phyloP scores from a whole-genome alignment of 2,329 filamentous ascomycete species.

The Colletotrichum falcatum region DNA sequence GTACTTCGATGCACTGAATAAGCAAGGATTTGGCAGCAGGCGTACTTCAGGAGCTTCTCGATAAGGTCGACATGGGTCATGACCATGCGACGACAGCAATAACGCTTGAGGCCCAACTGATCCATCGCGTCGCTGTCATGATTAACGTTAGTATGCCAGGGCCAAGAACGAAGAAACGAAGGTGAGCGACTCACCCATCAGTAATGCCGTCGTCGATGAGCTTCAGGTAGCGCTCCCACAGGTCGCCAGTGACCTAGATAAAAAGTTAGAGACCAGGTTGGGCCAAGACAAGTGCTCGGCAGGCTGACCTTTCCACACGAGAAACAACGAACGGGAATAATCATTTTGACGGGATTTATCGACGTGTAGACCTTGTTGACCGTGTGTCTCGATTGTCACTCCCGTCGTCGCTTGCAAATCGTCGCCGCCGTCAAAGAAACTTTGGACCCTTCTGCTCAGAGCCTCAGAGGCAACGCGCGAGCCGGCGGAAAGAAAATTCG shows the following conservation, averaged over 20 bases:
- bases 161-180: background rate
- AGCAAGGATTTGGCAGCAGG: background rate
- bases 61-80: slow-evolving; percentile 99
- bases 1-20: slow-evolving; percentile 39
- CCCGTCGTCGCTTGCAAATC: slow-evolving; percentile 13
- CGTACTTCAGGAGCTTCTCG: slow-evolving; percentile 95
- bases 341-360: slow-evolving; percentile 74
- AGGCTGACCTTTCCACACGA: slow-evolving; percentile 94
- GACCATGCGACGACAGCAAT: slow-evolving; percentile 99
- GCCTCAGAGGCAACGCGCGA: background rate
- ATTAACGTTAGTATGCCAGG: background rate
- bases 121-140: slow-evolving; percentile 89
- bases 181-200: slow-evolving; percentile 72
- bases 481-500: slow-evolving; percentile 34
- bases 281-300: background rate
- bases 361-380: background rate
- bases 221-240: slow-evolving; percentile 96
- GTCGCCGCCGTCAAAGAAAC: slow-evolving; percentile 33
- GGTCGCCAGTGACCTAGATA: slow-evolving; percentile 88
- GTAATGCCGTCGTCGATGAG: slow-evolving; percentile 82
- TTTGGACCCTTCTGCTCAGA: background rate
- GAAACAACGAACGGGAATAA: slow-evolving; percentile 98
- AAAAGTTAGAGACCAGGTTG: slow-evolving; percentile 47
- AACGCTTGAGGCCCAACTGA: slow-evolving; percentile 90
- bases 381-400: background rate